Percentiles rank a stretch among this genome's conserved stretches.
Evolutionary conservation across 176 grass and related monocot species (phyloP).

Genomic region (Areca catechu): DNA sequence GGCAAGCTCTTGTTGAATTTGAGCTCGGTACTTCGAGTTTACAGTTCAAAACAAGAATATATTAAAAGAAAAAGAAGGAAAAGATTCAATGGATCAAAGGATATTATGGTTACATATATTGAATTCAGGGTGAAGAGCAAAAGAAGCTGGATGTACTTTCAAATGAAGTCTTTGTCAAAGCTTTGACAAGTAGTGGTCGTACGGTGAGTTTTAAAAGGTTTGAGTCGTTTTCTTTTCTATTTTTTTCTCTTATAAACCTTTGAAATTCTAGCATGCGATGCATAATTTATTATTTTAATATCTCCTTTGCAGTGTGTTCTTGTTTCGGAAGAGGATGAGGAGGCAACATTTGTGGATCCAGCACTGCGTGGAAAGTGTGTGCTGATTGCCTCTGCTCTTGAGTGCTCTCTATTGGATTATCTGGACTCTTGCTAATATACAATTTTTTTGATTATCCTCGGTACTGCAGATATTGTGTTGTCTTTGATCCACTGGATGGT

Average conservation of each 20-base stretch:
- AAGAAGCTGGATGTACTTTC: conserved; percentile 99
- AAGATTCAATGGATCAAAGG: too few species aligned
- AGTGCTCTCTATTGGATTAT: background rate
- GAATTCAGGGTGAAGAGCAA: conserved; percentile 82
- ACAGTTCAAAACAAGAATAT: too few species aligned
- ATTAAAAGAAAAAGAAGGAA: too few species aligned
- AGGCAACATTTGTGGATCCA: conserved; percentile 88
- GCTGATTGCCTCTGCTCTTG: background rate
- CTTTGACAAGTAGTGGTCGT: conserved; percentile 82
- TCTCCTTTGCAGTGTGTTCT: conserved; percentile 52
- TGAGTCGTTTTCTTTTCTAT: background rate
- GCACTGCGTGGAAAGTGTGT: conserved; percentile 67
- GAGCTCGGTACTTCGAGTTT: too few species aligned
- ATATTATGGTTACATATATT: too few species aligned
- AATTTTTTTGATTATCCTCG: background rate
- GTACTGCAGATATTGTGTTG: conserved; percentile 61
- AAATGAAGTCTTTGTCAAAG: conserved; percentile 96
- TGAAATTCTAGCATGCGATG: background rate
- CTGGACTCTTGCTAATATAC: background rate
- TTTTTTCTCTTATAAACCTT: background rate
- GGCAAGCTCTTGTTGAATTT: conserved; percentile 24
- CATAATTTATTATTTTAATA: background rate
- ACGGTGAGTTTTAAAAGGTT: conserved; percentile 42
- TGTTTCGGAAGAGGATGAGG: conserved; percentile 92
- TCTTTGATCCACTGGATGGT: conserved; percentile 94